phyloP scores from a whole-genome alignment of 495 filamentous ascomycete genomes.

The Aspergillus incahuasiensis region DNA sequence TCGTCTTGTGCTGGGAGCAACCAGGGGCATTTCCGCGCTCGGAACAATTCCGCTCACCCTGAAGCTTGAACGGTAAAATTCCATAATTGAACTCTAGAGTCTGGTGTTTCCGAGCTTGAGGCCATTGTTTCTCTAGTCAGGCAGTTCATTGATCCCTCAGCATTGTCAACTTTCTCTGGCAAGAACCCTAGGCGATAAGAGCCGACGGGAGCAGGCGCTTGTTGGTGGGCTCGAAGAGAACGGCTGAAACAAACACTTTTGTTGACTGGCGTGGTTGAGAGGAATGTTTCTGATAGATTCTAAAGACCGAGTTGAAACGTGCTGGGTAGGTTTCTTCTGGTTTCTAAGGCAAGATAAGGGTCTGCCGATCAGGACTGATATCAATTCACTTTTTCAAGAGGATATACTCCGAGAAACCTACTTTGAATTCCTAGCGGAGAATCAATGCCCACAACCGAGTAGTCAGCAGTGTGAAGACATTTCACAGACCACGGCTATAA shows the following conservation, averaged over 20 bases:
- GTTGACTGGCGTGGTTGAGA: neutral
- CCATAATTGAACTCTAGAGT: neutral
- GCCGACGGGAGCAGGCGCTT: neutral
- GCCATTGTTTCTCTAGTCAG: no score
- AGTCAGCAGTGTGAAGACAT: no score
- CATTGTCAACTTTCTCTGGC: neutral
- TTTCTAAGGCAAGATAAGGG: no score
- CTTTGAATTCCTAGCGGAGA: neutral
- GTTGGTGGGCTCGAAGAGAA: neutral
- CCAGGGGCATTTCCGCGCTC: conserved; percentile 15
- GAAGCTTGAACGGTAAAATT: neutral
- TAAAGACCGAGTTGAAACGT: neutral
- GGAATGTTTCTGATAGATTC: neutral
- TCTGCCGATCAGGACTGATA: neutral
- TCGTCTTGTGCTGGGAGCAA: neutral
- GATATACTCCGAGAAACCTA: no score
- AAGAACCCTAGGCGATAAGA: neutral
- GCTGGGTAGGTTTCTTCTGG: neutral
- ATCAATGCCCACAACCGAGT: neutral
- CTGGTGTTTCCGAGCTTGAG: neutral
- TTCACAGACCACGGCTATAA: no score
- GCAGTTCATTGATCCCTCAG: no score
- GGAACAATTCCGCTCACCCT: conserved; percentile 10
- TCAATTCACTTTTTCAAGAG: no score
- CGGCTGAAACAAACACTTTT: neutral